These are phyloP conservation scores for Kregervanrija pseudodelftensis DNA, from an alignment of 805 yeast genomes.

Conservation along the genomic window DNA sequence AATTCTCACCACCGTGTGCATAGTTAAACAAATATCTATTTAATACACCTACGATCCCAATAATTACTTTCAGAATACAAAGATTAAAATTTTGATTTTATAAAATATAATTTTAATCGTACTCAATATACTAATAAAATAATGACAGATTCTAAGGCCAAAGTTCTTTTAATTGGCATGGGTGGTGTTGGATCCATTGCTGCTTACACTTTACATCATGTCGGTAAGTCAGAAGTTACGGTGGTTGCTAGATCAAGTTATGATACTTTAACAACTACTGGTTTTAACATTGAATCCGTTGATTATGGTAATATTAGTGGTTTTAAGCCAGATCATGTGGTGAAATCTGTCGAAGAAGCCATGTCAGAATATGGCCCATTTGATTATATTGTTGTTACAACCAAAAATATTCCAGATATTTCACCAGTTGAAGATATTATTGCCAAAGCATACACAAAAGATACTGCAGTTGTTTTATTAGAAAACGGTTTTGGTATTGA, in stretches of 20 bases:
- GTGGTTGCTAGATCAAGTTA: constrained; percentile 63
- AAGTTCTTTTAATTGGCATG: constrained; percentile 62
- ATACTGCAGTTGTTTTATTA: constrained; percentile 29
- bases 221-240: constrained; percentile 46
- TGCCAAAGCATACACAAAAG: constrained; percentile 20
- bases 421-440: constrained; percentile 34
- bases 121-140: too few relatives aligned
- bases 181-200: constrained; percentile 86
- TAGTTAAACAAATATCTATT: too few relatives aligned
- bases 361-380: constrained; percentile 30
- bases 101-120: too few relatives aligned
- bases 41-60: too few relatives aligned
- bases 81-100: too few relatives aligned
- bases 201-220: constrained; percentile 50
- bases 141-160: constrained; percentile 16
- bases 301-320: constrained; percentile 50
- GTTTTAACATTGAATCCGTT: constrained; percentile 52
- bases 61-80: too few relatives aligned
- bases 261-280: constrained; percentile 40
- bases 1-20: too few relatives aligned
- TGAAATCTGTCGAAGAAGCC: constrained; percentile 40
- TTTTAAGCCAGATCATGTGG: constrained; percentile 48
- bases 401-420: constrained; percentile 64
- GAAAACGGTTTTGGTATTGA: constrained; percentile 37
- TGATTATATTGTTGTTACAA: constrained; percentile 54